Conservation (phyloP, 2,329 filamentous ascomycete genomes). For the Pseudocercospora fuligena region DNA sequence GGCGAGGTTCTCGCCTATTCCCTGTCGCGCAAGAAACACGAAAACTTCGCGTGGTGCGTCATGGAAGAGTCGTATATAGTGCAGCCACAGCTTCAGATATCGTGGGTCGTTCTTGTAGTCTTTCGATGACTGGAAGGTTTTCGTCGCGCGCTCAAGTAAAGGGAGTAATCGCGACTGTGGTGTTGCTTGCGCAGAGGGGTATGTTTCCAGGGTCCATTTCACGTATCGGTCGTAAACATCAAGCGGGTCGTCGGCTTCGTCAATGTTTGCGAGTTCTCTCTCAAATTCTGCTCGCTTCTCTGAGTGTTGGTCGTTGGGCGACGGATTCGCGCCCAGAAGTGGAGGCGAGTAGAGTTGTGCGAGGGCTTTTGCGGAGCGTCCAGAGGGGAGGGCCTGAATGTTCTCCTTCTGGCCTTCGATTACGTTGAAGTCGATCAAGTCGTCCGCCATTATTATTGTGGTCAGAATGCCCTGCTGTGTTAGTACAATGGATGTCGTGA, state of each 20-base stretch:
- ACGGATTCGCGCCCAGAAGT: constrained; percentile 39
- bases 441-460: constrained; percentile 45
- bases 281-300: constrained; percentile 83
- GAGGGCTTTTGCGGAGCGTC: constrained; percentile 85
- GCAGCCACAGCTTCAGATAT: constrained; percentile 91
- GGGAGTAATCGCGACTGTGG: constrained; percentile 87
- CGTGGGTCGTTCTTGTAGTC: constrained; percentile 96
- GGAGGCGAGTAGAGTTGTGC: constrained; percentile 74
- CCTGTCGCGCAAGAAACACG: constrained; percentile 85
- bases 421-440: constrained; percentile 74
- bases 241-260: constrained; percentile 91
- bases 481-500: constrained; percentile 4
- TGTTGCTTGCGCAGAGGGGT: constrained; percentile 91
- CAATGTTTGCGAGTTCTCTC: constrained; percentile 74
- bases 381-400: constrained; percentile 89
- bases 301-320: constrained; percentile 76
- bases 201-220: constrained; percentile 93
- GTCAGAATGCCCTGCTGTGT: constrained; percentile 13
- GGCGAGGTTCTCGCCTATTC: constrained; percentile 83
- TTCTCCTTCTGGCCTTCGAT: constrained; percentile 99
- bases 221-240: constrained; percentile 97
- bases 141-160: constrained; percentile 90
- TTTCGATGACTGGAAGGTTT: constrained; percentile 78
- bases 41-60: constrained; percentile 93
- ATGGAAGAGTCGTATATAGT: constrained; percentile 91